Conservation (phyloP, 2,329 filamentous ascomycete genomes). For the Trichoderma gracile region DNA sequence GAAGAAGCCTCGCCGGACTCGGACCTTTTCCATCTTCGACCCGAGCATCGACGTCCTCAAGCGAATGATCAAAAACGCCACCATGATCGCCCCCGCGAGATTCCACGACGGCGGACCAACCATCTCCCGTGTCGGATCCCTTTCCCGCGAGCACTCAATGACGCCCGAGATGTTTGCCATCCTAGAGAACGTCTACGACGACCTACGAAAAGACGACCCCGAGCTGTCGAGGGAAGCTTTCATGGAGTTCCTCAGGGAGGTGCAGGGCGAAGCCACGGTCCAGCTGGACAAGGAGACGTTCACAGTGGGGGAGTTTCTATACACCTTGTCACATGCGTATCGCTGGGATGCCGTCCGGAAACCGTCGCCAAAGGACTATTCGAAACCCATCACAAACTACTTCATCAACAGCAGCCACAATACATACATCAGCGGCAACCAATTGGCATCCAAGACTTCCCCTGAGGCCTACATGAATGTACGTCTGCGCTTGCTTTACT, state of each 20-base stretch:
- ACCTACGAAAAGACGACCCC: conserved; percentile 41
- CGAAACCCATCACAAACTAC: conserved; percentile 78
- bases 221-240: conserved; percentile 44
- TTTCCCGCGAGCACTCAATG: conserved; percentile 37
- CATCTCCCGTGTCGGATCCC: conserved; percentile 26
- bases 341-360: conserved; percentile 48
- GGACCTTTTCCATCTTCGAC: conserved; percentile 45
- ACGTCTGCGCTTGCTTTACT: conserved; percentile 35
- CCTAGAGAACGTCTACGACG: conserved; percentile 50
- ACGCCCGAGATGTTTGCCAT: conserved; percentile 52
- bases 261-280: conserved; percentile 48
- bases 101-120: not conserved
- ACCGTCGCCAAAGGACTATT: conserved; percentile 56
- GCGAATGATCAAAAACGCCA: conserved; percentile 40
- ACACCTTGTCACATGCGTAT: conserved; percentile 48
- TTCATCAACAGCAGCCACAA: conserved; percentile 96
- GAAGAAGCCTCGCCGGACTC: conserved; percentile 37
- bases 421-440: conserved; percentile 86
- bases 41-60: conserved; percentile 35
- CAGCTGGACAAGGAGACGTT: conserved; percentile 46
- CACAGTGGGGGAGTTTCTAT: conserved; percentile 52
- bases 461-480: conserved; percentile 77
- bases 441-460: conserved; percentile 75
- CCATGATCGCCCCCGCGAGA: conserved; percentile 33
- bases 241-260: conserved; percentile 49